Base-by-base conservation (phyloP, 2,329 filamentous ascomycete genomes). In the Sporothrix curviconia region DNA sequence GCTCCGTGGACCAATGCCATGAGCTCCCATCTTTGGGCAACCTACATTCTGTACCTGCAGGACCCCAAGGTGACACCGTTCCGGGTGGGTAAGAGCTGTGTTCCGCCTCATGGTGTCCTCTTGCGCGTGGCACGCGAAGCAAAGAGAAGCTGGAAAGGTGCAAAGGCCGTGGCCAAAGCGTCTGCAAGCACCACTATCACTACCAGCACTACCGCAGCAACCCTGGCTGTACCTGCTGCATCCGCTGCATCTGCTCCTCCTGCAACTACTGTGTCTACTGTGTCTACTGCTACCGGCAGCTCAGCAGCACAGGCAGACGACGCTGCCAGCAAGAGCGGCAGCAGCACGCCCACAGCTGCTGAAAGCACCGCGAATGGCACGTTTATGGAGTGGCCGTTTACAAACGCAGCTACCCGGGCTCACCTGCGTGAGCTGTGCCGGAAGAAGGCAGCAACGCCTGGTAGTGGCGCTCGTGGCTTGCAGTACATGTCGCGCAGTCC, bases 21-120 rank as follows among this genome's bases (percentile, higher is more conserved):
- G 82, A 83, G 76, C 69, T 73, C 79, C 12, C 84, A 87, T 64
- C 70, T 87, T 9, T 87, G 84, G 84, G 76, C 80, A 5, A 85
- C 81, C 1, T 87, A 86, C 65, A 71, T 80, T 58, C 72, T 84
- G 54, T 87, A 87, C 64, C 71, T 87, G 40, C 81, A 85, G 66
- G 84, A 87, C 63, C 83, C 84, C 46, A 83, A 81, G 50, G 82
- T 86, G 3, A 87, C 84, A 1, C 84, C 84, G 0, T 82, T 87
- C 60, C 78, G 81, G 53, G 76, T 85, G 56, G 79, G 82, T 59
- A 84, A 83, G 64, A 83, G 81, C 65, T 78, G 79, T 57, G 78
- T 87, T 25, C 84, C 84, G 7, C 84, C 84, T 3, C 76, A 83
- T 43, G 84, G 84, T 15, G 83, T 87, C 9, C 85, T 82, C 64